Evolutionary conservation across 2,329 filamentous ascomycete species (phyloP).

Genomic region (Hypoxylon sp.): DNA sequence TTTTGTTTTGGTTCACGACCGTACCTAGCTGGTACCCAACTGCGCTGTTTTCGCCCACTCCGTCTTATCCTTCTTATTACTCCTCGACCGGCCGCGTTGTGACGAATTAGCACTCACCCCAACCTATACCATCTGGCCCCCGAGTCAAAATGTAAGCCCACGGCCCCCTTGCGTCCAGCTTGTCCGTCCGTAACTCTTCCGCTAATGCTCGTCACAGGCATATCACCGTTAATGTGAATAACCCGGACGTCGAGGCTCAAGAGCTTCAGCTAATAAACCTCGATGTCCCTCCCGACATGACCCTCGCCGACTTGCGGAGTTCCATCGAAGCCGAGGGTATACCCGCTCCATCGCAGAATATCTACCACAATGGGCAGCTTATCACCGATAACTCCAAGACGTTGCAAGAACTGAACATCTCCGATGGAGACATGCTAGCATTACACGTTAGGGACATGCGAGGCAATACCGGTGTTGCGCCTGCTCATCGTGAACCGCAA

Average conservation of each 20-base stretch:
- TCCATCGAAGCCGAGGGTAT: constrained; percentile 89
- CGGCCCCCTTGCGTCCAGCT: constrained; percentile 3
- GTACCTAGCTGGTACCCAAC: constrained; percentile 23
- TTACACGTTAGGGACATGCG: constrained; percentile 80
- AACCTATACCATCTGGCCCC: constrained; percentile 7
- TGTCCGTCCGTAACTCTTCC: not conserved
- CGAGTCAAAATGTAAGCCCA: constrained; percentile 41
- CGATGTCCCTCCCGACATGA: constrained; percentile 79
- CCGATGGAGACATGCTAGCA: constrained; percentile 92
- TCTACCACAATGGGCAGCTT: constrained; percentile 91
- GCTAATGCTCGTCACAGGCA: constrained; percentile 66
- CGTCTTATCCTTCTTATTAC: constrained; percentile 19
- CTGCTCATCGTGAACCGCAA: constrained; percentile 57
- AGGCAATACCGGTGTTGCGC: constrained; percentile 61
- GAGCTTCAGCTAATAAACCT: constrained; percentile 75
- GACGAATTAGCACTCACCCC: constrained; percentile 23
- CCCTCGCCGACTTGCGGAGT: constrained; percentile 86
- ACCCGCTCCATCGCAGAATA: constrained; percentile 79
- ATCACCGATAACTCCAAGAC: constrained; percentile 85
- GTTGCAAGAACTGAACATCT: constrained; percentile 83
- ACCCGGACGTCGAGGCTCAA: constrained; percentile 72
- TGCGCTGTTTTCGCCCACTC: constrained; percentile 20
- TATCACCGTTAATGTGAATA: constrained; percentile 81
- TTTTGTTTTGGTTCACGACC: constrained; percentile 28
- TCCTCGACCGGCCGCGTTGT: constrained; percentile 24